Conservation (phyloP, 2,329 filamentous ascomycete genomes). For the Corynespora cassiicola region DNA sequence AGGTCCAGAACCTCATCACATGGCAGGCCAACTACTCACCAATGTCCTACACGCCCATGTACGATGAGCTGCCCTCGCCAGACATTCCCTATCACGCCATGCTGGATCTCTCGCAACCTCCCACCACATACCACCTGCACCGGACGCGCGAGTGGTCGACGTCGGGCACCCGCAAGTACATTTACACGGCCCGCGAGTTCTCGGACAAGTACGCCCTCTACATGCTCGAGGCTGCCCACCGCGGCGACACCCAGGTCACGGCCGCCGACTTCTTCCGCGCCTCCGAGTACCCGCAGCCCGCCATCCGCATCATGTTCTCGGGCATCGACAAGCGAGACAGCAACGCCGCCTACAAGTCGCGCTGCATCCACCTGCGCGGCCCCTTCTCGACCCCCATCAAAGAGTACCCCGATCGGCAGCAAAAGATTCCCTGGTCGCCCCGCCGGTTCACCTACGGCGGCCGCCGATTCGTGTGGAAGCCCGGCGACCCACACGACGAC, state of each 20-base stretch:
- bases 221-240: constrained; percentile 40
- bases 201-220: constrained; percentile 45
- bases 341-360: constrained; percentile 43
- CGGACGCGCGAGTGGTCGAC: constrained; percentile 46
- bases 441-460: constrained; percentile 46
- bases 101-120: constrained; percentile 39
- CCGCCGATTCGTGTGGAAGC: constrained; percentile 51
- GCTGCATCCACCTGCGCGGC: constrained; percentile 40
- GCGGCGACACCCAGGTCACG: constrained; percentile 41
- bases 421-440: constrained; percentile 47
- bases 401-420: constrained; percentile 44
- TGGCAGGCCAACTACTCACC: constrained; percentile 44
- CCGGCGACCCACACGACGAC: constrained; percentile 55
- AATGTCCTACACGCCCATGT: constrained; percentile 37
- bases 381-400: constrained; percentile 42
- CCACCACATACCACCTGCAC: constrained; percentile 43
- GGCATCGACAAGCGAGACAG: constrained; percentile 42
- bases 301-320: constrained; percentile 41
- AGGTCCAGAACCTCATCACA: constrained; percentile 45
- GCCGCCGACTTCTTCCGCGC: constrained; percentile 43
- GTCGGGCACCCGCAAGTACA: constrained; percentile 41
- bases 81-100: constrained; percentile 42
- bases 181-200: constrained; percentile 44
- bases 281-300: constrained; percentile 40
- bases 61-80: constrained; percentile 40